Evolutionary conservation across 225 moss, liverwort and hornwort species (phyloP), one percentile per base, ranked within the genome.

Genomic region (Sphagnum tenellum): DNA sequence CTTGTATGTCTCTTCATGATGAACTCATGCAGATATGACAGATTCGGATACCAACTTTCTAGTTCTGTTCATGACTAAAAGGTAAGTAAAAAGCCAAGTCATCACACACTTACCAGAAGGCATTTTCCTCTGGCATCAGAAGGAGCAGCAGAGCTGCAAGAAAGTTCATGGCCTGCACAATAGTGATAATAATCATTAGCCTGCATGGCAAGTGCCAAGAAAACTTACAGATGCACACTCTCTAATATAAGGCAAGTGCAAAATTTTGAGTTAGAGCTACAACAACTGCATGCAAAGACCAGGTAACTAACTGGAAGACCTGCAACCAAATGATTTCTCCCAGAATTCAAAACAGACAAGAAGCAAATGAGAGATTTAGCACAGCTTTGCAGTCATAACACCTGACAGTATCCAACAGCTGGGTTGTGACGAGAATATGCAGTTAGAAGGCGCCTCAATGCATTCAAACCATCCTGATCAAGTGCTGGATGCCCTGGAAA

Each of bases 401-500:
- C 80, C 77, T 81, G 81, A 57, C 81, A 81, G 50, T 81, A 81
- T 47, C 81, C 81, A 13, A 81, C 81, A 4, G 81, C 71, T 49
- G 81, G 81, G 69, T 81, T 81, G 59, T 81, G 81, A 53, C 77
- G 77, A 44, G 81, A 77, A 70, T 81, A 81, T 48, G 81, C 81
- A 63, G 81, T 81, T 10, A 81, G 74, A 51, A 81, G 67, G 59
- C 81, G 81, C 62, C 81, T 71, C 68, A 81, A 72, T n/a, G 77
- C 71, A 60, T 77, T 75, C 7, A 77, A 74, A 4, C 81, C 81
- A 65, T 81, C 81, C 72, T 81, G 77, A 68, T 77, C 81, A 6
- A 81, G 74, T 46, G 81, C 81, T 49, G 81, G 81, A 74, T 81
- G 81, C 60, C 81, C 81, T 45, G 81, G 81, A 50, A 81, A 81